Conservation (phyloP, 1,284 basidiomycete species). For the Tetrapyrgos nigripes region DNA sequence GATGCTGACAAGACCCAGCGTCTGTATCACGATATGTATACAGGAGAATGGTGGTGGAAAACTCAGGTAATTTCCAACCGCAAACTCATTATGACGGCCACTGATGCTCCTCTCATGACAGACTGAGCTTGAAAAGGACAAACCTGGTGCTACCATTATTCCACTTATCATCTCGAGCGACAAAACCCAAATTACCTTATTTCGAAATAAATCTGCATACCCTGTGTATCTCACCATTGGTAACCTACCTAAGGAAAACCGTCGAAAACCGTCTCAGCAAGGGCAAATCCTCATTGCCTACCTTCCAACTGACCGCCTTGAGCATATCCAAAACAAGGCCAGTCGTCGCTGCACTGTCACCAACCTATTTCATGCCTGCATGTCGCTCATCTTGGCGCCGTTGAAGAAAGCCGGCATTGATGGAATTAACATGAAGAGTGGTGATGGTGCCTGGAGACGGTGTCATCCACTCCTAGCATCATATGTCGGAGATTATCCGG, state of each 20-base stretch:
- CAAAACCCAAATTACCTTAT: too few relatives aligned
- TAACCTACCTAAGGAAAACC: constrained; percentile 16
- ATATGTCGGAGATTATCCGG: constrained; percentile 1
- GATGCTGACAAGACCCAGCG: constrained; percentile 15
- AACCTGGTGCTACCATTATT: too few relatives aligned
- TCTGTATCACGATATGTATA: constrained; percentile 42
- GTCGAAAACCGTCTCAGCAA: constrained; percentile 16
- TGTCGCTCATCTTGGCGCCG: constrained; percentile 30
- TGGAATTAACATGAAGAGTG: constrained; percentile 30
- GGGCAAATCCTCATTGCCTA: constrained; percentile 47
- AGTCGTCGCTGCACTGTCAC: constrained; percentile 30
- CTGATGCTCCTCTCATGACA: too few relatives aligned
- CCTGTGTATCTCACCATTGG: constrained; percentile 17
- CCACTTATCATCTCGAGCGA: too few relatives aligned
- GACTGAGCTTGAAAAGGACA: too few relatives aligned
- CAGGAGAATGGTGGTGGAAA: too few relatives aligned
- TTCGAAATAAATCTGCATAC: too few relatives aligned
- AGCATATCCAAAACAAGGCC: constrained; percentile 36
- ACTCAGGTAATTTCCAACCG: too few relatives aligned
- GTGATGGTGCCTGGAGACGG: constrained; percentile 18
- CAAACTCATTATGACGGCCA: too few relatives aligned
- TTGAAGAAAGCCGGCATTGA: constrained; percentile 25
- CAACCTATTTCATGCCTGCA: constrained; percentile 46
- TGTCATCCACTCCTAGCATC: constrained; percentile 27
- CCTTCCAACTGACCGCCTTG: constrained; percentile 39